Base-by-base conservation (phyloP, 306 rosid genomes). In the Castanopsis chinensis region DNA sequence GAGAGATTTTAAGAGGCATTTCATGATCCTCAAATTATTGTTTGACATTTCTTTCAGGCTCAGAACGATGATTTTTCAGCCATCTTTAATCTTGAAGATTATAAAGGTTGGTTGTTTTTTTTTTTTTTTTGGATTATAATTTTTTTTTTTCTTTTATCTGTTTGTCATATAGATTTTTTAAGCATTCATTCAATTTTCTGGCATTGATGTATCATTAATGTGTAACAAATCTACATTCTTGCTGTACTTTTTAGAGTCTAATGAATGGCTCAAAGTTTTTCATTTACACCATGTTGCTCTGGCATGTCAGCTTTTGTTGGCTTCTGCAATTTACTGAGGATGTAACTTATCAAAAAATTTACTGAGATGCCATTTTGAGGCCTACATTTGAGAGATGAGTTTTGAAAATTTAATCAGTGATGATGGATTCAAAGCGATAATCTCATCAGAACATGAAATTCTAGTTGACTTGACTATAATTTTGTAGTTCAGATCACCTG, bases 31-130 rank as follows among this genome's bases (percentile, higher is more conserved):
- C 28, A 60, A 80, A 75, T 59, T 11, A 64, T 76, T 83, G 68
- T 83, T 80, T 82, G 64, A 72, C 78, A 73, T 82, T 80, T 72
- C 78, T 77, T 82, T 30, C 92, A 95, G 98, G 96, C 91, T 60
- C 99, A 92, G 86, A 95, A 95, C 85, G 89, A 90, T 52, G 93
- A 89, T 37, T 95, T 93, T 72, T 85, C 97, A 80, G 86, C 81
- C 53, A 65, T 93, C 83, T 95, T 95, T 81, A 95, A 95, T 83
- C 98, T 95, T 30, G 99, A 93, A 89, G 98, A 95, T 80, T 95
- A 91, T 87, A 95, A 89, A 89, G 98, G 99, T 93, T 83, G 71
- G 80, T 74, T 33, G n/a, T 43, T 58, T 54, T 37, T 35, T 18
- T 63, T 63, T 57, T 10, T 11, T 49, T 45, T 45, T 45, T 32